These are phyloP conservation scores for Alternaria alternata DNA, from an alignment of 2,329 filamentous ascomycete species.

Conservation along the genomic window DNA sequence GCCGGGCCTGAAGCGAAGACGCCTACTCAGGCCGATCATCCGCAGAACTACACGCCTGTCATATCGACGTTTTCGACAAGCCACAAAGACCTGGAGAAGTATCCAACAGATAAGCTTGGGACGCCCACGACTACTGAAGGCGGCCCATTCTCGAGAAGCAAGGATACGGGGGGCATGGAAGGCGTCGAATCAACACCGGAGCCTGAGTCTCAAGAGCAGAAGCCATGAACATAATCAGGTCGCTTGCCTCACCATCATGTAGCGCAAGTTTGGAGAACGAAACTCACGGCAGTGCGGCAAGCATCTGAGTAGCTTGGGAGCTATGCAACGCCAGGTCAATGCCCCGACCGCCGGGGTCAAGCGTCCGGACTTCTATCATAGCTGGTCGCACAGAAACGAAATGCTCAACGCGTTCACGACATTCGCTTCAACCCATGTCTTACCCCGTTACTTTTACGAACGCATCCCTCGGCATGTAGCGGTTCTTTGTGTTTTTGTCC, in stretches of 20 bases:
- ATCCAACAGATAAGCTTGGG: slow-evolving; percentile 53
- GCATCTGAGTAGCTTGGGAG: background rate
- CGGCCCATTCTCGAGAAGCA: slow-evolving; percentile 26
- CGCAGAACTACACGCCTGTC: slow-evolving; percentile 52
- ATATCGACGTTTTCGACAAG: slow-evolving; percentile 62
- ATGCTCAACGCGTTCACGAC: slow-evolving; percentile 4
- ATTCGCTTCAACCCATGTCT: slow-evolving; percentile 4
- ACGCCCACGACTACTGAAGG: slow-evolving; percentile 46
- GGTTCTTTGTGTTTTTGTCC: background rate
- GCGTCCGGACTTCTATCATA: background rate
- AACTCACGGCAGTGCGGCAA: background rate
- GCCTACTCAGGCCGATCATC: slow-evolving; percentile 50
- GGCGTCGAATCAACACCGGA: slow-evolving; percentile 31
- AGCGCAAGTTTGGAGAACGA: background rate
- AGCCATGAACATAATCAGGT: slow-evolving; percentile 16
- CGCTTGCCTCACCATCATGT: background rate
- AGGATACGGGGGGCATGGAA: slow-evolving; percentile 38
- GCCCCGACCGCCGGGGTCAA: background rate
- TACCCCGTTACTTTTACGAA: background rate
- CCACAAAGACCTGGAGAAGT: slow-evolving; percentile 59
- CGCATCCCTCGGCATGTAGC: slow-evolving; percentile 1
- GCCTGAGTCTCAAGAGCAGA: slow-evolving; percentile 20
- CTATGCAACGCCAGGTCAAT: background rate
- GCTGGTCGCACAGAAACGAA: slow-evolving; percentile 3
- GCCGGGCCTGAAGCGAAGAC: slow-evolving; percentile 51